Percentiles rank a stretch among this genome's conserved stretches.
Evolutionary conservation across 306 rosid species (phyloP).

Genomic region (Urtica urens): DNA sequence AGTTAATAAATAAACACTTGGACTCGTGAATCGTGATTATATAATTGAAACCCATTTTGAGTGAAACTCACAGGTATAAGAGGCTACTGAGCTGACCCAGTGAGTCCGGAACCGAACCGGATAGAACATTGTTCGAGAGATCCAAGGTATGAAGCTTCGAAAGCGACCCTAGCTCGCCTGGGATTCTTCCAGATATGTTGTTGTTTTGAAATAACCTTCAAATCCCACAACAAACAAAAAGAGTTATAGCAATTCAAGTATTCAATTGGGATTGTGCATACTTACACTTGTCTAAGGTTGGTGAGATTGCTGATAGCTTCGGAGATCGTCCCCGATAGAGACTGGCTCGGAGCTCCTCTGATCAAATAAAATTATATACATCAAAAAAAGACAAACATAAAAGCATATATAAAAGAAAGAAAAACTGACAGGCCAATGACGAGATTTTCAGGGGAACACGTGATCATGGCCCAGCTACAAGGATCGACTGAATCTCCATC

Average conservation of each 20-base stretch:
- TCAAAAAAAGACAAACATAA: background rate
- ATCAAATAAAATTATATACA: conserved; percentile 3
- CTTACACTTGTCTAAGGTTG: conserved; percentile 87
- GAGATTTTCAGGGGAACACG: conserved; percentile 62
- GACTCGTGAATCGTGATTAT: no score
- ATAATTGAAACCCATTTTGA: background rate
- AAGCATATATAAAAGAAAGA: background rate
- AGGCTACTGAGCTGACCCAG: conserved; percentile 54
- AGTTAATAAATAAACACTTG: conserved; percentile 1
- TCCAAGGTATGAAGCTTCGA: conserved; percentile 73
- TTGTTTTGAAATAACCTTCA: conserved; percentile 76
- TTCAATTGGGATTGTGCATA: no score
- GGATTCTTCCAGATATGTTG: conserved; percentile 71
- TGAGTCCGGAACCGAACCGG: conserved; percentile 52
- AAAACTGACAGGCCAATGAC: conserved; percentile 72
- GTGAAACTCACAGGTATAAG: conserved; percentile 51
- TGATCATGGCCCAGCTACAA: conserved; percentile 92
- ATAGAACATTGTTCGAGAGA: conserved; percentile 71
- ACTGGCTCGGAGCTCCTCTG: conserved; percentile 96
- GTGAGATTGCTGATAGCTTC: conserved; percentile 65
- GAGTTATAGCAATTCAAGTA: background rate
- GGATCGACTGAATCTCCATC: conserved; percentile 90
- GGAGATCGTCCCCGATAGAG: conserved; percentile 75
- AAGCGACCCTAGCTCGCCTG: conserved; percentile 60
- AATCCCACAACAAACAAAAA: conserved; percentile 1